These are phyloP conservation scores for Penicillium silybi DNA, from an alignment of 495 filamentous ascomycete species.

Conservation along the genomic window DNA sequence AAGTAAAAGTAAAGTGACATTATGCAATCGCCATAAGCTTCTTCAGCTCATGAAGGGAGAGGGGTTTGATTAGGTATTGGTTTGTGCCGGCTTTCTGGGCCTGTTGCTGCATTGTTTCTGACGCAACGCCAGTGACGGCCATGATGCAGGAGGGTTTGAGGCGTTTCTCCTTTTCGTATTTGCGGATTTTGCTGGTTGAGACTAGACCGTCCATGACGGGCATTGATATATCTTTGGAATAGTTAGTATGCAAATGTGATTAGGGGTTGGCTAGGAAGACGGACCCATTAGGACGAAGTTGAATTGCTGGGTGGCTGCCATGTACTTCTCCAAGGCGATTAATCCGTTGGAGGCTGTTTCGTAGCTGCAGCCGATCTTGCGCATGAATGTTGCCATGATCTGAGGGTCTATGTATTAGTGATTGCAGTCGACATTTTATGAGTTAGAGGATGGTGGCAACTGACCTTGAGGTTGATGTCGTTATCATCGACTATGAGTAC, in stretches of 20 bases:
- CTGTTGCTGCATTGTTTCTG: slow-evolving; percentile 35
- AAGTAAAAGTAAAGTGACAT: slow-evolving; percentile 11
- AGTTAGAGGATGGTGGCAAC: background rate
- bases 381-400: slow-evolving; percentile 51
- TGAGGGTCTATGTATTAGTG: slow-evolving; percentile 1
- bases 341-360: slow-evolving; percentile 56
- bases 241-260: background rate
- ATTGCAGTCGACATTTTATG: background rate
- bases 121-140: slow-evolving; percentile 47
- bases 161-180: slow-evolving; percentile 38
- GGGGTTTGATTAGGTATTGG: slow-evolving; percentile 48
- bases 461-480: slow-evolving; percentile 45
- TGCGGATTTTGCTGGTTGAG: slow-evolving; percentile 52
- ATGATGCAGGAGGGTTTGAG: slow-evolving; percentile 35
- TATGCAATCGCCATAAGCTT: slow-evolving; percentile 32
- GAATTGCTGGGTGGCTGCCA: slow-evolving; percentile 26
- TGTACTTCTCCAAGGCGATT: slow-evolving; percentile 53
- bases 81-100: slow-evolving; percentile 43
- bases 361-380: slow-evolving; percentile 47
- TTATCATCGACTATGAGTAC: slow-evolving; percentile 50
- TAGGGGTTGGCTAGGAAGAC: background rate
- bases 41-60: slow-evolving; percentile 40
- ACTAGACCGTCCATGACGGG: slow-evolving; percentile 62
- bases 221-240: slow-evolving; percentile 55
- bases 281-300: slow-evolving; percentile 58